Evolutionary conservation across 495 filamentous ascomycete genomes (phyloP).

Genomic region (Neurospora sp.): DNA sequence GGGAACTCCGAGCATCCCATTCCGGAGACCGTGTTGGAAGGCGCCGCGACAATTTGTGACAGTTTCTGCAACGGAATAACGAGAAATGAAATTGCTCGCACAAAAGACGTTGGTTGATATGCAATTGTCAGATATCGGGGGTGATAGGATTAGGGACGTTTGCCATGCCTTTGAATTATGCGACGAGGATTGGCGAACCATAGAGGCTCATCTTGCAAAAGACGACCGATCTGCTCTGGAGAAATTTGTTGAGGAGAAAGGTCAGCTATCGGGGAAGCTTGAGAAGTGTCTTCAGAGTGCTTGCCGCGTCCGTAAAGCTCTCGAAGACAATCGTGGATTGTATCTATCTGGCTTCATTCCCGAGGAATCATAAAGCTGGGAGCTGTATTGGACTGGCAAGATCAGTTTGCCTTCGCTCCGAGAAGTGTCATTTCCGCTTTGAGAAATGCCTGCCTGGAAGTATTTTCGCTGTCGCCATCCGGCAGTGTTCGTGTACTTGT

Average conservation of each 20-base stretch:
- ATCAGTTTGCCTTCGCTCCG: background rate
- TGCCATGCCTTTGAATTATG: background rate
- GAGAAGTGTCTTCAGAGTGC: background rate
- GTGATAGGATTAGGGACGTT: background rate
- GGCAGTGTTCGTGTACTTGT: background rate
- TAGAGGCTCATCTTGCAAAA: background rate
- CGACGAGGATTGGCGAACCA: background rate
- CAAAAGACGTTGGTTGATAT: background rate
- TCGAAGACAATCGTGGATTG: background rate
- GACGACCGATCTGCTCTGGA: background rate
- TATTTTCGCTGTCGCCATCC: background rate
- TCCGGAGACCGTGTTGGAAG: background rate
- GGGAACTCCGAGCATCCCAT: background rate
- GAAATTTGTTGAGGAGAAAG: background rate
- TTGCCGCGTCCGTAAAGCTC: background rate
- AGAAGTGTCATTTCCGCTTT: background rate
- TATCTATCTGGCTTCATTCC: background rate
- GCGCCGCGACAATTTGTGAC: background rate
- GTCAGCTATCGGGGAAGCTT: background rate
- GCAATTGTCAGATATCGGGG: background rate
- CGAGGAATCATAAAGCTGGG: background rate
- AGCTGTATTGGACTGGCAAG: background rate
- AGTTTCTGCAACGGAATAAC: background rate
- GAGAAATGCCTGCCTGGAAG: background rate
- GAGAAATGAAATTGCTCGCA: background rate